Conservation (phyloP, 805 yeast species). For the Lipomyces spencermartinsiae region DNA sequence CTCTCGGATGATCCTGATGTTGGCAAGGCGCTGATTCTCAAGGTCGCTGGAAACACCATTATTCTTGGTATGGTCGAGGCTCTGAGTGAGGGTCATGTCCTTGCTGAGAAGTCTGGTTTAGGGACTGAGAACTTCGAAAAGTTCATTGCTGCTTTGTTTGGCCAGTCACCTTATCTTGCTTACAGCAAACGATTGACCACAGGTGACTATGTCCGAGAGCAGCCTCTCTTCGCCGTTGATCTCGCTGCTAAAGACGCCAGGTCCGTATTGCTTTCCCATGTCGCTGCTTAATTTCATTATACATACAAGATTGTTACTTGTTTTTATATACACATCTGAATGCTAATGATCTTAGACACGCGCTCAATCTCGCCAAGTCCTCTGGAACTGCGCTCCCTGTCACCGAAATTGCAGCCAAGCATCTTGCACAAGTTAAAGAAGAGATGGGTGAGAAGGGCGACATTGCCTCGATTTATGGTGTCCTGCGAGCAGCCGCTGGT, state of each 20-base stretch:
- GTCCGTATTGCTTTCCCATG: background rate
- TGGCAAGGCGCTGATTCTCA: slow-evolving; percentile 40
- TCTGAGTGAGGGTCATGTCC: slow-evolving; percentile 39
- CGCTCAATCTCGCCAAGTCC: slow-evolving; percentile 39
- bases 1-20: slow-evolving; percentile 41
- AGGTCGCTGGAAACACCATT: slow-evolving; percentile 43
- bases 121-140: slow-evolving; percentile 36
- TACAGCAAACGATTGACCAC: slow-evolving; percentile 36
- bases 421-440: slow-evolving; percentile 36
- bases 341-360: slow-evolving; percentile 32
- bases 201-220: slow-evolving; percentile 39
- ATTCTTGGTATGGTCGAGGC: slow-evolving; percentile 43
- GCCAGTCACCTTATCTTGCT: slow-evolving; percentile 33
- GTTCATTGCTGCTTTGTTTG: slow-evolving; percentile 37
- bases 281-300: background rate
- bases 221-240: slow-evolving; percentile 40
- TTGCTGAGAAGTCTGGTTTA: slow-evolving; percentile 43
- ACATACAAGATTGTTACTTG: background rate
- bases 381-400: slow-evolving; percentile 38
- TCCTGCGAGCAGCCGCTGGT: slow-evolving; percentile 42
- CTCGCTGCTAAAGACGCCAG: slow-evolving; percentile 42
- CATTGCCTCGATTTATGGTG: slow-evolving; percentile 43
- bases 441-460: slow-evolving; percentile 40
- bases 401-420: slow-evolving; percentile 36
- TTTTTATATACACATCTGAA: background rate